A percentile compares a stretch with the other conserved stretches of the same genome.
phyloP scores from a whole-genome alignment of 768 basidiomycete species.

The Leccinum disarticulatum region DNA sequence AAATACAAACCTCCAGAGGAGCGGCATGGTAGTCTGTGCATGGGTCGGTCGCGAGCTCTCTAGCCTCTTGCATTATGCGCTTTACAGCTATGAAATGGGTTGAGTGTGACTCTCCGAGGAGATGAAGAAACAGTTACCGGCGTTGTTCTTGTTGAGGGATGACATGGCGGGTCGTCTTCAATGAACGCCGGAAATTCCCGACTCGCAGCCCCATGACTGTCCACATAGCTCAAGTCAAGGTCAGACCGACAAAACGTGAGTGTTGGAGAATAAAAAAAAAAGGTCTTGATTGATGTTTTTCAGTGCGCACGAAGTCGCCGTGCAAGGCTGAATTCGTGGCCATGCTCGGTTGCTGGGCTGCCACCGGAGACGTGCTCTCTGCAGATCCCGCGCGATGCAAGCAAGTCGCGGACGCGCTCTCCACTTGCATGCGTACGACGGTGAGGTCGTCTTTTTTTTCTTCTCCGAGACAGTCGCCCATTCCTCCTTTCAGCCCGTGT shows the following conservation, averaged over 20 bases:
- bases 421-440: slow-evolving; percentile 82
- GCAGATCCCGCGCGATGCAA: slow-evolving; percentile 49
- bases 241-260: slow-evolving; percentile 71
- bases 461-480: slow-evolving; percentile 6
- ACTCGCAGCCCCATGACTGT: slow-evolving; percentile 36
- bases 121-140: slow-evolving; percentile 51
- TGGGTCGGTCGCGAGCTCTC: slow-evolving; percentile 82
- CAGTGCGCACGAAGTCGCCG: slow-evolving; percentile 15
- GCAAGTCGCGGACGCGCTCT: slow-evolving; percentile 58
- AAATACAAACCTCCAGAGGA: slow-evolving; percentile 63
- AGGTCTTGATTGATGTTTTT: background rate
- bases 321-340: slow-evolving; percentile 55
- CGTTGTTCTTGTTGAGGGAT: slow-evolving; percentile 86
- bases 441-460: slow-evolving; percentile 45
- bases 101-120: background rate
- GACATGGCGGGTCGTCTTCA: slow-evolving; percentile 19
- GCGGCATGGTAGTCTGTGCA: slow-evolving; percentile 84
- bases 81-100: slow-evolving; percentile 66
- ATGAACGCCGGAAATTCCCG: slow-evolving; percentile 17
- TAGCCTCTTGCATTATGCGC: slow-evolving; percentile 95
- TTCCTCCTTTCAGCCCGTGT: slow-evolving; percentile 51
- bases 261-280: too few species aligned
- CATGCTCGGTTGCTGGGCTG: slow-evolving; percentile 89
- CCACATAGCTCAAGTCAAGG: slow-evolving; percentile 80
- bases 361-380: slow-evolving; percentile 60